A percentile compares a stretch with the other conserved stretches of the same genome.
phyloP scores from a whole-genome alignment of 2,329 filamentous ascomycete genomes.

The Westerdykella ornata region DNA sequence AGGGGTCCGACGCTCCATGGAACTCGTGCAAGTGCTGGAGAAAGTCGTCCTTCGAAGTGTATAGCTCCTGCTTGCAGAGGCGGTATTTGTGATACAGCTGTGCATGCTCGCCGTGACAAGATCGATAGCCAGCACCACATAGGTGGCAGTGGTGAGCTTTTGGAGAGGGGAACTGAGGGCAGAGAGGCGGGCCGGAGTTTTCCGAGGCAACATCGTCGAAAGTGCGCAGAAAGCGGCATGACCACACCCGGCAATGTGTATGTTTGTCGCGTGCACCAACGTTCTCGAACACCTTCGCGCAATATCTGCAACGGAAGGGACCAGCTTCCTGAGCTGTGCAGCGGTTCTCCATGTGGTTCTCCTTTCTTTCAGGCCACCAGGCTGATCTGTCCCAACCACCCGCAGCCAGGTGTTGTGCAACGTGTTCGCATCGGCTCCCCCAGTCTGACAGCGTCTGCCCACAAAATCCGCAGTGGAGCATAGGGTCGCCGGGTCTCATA shows the following conservation, averaged over 20 bases:
- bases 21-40: slow-evolving; percentile 31
- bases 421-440: slow-evolving; percentile 28
- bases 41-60: slow-evolving; percentile 29
- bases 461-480: slow-evolving; percentile 34
- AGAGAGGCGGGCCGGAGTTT: slow-evolving; percentile 27
- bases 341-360: slow-evolving; percentile 30
- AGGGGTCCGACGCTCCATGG: slow-evolving; percentile 25
- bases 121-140: slow-evolving; percentile 29
- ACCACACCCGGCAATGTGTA: slow-evolving; percentile 32
- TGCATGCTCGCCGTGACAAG: slow-evolving; percentile 29
- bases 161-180: slow-evolving; percentile 28
- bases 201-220: slow-evolving; percentile 32
- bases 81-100: slow-evolving; percentile 30
- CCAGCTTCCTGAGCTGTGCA: slow-evolving; percentile 24
- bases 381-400: slow-evolving; percentile 24
- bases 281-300: slow-evolving; percentile 28
- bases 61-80: slow-evolving; percentile 30
- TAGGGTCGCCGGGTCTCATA: slow-evolving; percentile 31
- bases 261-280: slow-evolving; percentile 28
- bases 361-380: slow-evolving; percentile 29
- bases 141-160: slow-evolving; percentile 34
- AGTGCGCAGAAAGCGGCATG: slow-evolving; percentile 29
- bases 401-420: slow-evolving; percentile 28
- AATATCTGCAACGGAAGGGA: slow-evolving; percentile 32
- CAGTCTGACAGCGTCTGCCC: slow-evolving; percentile 28